Base-by-base conservation (phyloP, 2,329 filamentous ascomycete genomes). In the Nemania sp. region DNA sequence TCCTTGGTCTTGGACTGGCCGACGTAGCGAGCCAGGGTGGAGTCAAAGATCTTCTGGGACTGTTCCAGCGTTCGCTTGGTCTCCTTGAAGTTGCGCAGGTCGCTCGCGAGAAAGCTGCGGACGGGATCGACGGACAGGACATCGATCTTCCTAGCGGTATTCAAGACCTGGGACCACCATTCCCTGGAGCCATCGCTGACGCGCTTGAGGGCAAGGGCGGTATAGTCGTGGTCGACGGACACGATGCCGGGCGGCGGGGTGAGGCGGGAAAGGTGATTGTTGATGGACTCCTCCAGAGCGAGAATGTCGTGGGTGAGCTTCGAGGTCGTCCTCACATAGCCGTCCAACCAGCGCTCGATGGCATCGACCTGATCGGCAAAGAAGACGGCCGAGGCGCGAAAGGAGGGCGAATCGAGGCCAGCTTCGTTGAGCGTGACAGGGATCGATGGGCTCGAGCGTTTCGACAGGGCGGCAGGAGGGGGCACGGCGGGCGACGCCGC, bases 191-290 rank as follows among this genome's bases (percentile, higher is more conserved):
- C 91, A 67, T 99, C 94, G 17, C 89, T 90, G 72, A 93, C 90
- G 58, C 90, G 85, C 75, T 90, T 91, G 75, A 98, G 85, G 15
- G 93, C 92, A 63, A 97, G 81, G 49, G 96, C 81, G 0, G 93
- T 95, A 75, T 98, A 98, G 77, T 99, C 95, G 77, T 96, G 92
- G 73, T 99, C 95, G 72, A 99, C 82, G 54, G 94, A 93, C 61
- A 90, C 91, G 57, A 92, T 82, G 57, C 87, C 84, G 20, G 84
- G 76, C 4, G 90, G 88, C 25, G 91, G 91, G n/a, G 88, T 84
- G 32, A 91, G 88, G 67, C 90, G 88, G 62, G 86, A 80, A 17
- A 97, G 81, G 72, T 95, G 95, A 56, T 80, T 81, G 74, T 90
- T 90, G 69, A 97, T 87, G 10, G 90, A 84, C 57, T 89, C 86